Conservation (phyloP, 148 eudicot genomes). For the Pharnaceum exiguum region DNA sequence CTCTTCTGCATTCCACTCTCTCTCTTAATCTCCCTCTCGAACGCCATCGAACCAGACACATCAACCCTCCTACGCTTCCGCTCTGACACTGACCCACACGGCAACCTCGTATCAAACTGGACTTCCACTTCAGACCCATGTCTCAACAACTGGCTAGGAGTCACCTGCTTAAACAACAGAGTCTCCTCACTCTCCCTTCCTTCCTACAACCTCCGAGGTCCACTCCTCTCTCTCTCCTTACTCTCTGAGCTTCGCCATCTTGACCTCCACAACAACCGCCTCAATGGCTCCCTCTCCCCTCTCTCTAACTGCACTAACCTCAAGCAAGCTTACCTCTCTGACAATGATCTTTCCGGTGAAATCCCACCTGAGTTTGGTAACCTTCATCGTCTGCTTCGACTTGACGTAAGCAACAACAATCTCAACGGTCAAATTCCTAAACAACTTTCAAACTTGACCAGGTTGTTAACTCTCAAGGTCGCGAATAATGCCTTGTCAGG, state of each 20-base stretch:
- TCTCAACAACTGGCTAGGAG: constrained; percentile 60
- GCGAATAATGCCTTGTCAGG: constrained; percentile 76
- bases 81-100: constrained; percentile 62
- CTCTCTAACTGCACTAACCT: constrained; percentile 44
- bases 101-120: constrained; percentile 76
- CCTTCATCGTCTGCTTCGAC: constrained; percentile 50
- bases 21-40: constrained; percentile 12
- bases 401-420: constrained; percentile 77
- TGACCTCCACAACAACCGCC: constrained; percentile 77
- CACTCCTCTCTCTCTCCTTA: constrained; percentile 53
- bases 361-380: constrained; percentile 39
- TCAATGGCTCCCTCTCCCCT: constrained; percentile 61
- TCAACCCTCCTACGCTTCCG: constrained; percentile 72
- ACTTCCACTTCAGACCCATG: constrained; percentile 50
- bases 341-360: constrained; percentile 70
- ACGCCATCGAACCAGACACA: constrained; percentile 50
- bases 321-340: constrained; percentile 64
- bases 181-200: constrained; percentile 60
- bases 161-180: constrained; percentile 48
- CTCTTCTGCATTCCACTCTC: constrained; percentile 21
- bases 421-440: constrained; percentile 52
- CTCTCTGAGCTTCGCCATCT: constrained; percentile 74
- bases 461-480: constrained; percentile 55
- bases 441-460: constrained; percentile 34
- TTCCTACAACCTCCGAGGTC: constrained; percentile 70